These are phyloP conservation scores for Solanum phureja DNA, from an alignment of 257 asterid species.

Conservation along the genomic window DNA sequence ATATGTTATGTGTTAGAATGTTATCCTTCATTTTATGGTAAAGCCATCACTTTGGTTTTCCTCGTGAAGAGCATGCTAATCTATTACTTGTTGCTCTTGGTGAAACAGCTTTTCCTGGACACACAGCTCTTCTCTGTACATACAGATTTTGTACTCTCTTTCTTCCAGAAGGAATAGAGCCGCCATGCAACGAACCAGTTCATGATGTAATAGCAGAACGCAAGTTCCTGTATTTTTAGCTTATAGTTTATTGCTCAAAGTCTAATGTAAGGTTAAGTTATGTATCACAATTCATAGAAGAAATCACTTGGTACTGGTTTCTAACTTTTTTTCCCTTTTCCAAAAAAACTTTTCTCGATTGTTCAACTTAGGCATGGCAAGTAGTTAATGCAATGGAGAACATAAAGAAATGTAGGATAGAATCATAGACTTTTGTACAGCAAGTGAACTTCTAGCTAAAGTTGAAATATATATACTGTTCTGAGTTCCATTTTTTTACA, in stretches of 20 bases:
- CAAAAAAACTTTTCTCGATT: neutral
- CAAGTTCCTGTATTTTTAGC: conserved; percentile 21
- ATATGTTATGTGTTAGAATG: neutral
- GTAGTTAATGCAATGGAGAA: neutral
- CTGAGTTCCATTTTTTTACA: neutral
- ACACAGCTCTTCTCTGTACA: conserved; percentile 99
- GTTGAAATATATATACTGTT: neutral
- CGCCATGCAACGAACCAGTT: neutral
- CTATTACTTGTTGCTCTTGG: conserved; percentile 1
- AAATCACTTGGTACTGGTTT: neutral
- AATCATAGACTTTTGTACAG: neutral
- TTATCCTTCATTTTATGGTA: neutral
- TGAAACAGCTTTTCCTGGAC: conserved; percentile 76
- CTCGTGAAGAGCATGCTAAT: conserved; percentile 3
- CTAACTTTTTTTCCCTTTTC: neutral
- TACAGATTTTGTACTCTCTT: conserved; percentile 89
- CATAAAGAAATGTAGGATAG: neutral
- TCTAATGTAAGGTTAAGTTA: neutral
- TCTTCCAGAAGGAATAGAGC: conserved; percentile 89
- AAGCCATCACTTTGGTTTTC: neutral
- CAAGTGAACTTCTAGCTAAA: neutral
- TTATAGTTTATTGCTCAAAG: neutral
- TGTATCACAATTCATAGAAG: neutral
- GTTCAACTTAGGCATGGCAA: neutral
- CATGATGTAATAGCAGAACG: conserved; percentile 15